Conservation (phyloP, 176 grass and related monocot genomes). For the Poa pratensis region DNA sequence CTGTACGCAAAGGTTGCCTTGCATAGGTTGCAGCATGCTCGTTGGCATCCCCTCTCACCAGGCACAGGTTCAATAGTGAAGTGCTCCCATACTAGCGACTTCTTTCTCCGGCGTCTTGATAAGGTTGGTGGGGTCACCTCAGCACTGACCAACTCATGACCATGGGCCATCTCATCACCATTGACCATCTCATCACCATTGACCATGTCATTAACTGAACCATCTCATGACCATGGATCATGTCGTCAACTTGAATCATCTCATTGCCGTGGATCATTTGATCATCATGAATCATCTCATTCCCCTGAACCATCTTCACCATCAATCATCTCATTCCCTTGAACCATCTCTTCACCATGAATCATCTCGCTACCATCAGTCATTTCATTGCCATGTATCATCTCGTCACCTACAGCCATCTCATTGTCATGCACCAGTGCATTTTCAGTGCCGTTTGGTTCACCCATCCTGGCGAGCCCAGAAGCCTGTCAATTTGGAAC, state of each 20-base stretch:
- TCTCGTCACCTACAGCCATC: slow-evolving; percentile 33
- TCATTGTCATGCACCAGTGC: slow-evolving; percentile 36
- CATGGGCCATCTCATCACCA: slow-evolving; percentile 42
- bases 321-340: slow-evolving; percentile 28
- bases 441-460: slow-evolving; percentile 50
- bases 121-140: slow-evolving; percentile 49
- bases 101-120: slow-evolving; percentile 70
- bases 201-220: slow-evolving; percentile 35
- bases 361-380: slow-evolving; percentile 36
- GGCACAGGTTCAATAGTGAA: slow-evolving; percentile 73
- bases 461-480: slow-evolving; percentile 42
- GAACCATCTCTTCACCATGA: slow-evolving; percentile 29
- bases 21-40: slow-evolving; percentile 90
- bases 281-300: slow-evolving; percentile 44
- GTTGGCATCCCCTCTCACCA: slow-evolving; percentile 46
- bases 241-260: slow-evolving; percentile 44
- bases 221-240: slow-evolving; percentile 48
- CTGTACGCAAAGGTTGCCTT: slow-evolving; percentile 93
- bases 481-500: slow-evolving; percentile 28
- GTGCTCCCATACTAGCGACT: slow-evolving; percentile 82
- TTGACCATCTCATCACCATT: slow-evolving; percentile 49
- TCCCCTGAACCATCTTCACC: slow-evolving; percentile 18
- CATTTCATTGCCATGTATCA: slow-evolving; percentile 42
- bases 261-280: slow-evolving; percentile 48
- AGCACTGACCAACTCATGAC: slow-evolving; percentile 47